Base-by-base conservation (phyloP, 2,329 filamentous ascomycete genomes). In the Sphaerulina populicola region DNA sequence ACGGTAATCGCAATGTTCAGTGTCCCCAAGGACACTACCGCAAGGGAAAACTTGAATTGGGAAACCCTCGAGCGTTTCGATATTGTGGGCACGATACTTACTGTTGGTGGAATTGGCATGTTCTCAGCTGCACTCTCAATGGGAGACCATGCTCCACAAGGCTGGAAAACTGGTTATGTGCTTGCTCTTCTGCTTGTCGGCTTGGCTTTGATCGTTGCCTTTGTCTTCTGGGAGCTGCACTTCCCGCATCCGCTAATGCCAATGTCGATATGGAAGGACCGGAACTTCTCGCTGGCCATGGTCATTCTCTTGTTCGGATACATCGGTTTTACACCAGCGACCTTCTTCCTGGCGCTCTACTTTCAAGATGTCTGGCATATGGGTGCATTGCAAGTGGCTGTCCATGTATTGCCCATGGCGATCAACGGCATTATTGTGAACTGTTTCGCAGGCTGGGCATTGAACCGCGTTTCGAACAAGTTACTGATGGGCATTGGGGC, bases 401-500 rank as follows among this genome's bases (percentile, higher is more conserved):
- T 83, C 3, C 77, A 79, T 52, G 69, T 87, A 42, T 72, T 87
- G 1, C 83, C 83, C 0, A 81, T 83, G 72, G 79, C 79, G 1
- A 71, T 85, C 41, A 75, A 75, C 15, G 82, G 82, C 0, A 69
- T 86, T 2, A 51, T 79, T 1, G 81, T 81, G 64, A 86, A 85
- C 58, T 54, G 83, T 31, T 65, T 85, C 40, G 82, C 79, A 0
- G 82, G 78, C 2, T 68, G 78, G 30, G 68, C 86, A 42, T 69
- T 86, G 44, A 80, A 85, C 62, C 74, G 71, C 41, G 72, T 86
- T 43, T 81, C 78, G 60, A 86, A 86, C 63, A 83, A 77, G 51
- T 57, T 80, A 0, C 69, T 87, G 14, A 81, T 85, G 72, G 70
- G 69, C 10, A 68, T 77, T 30, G 77, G 73, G 5, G 71, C 76